Percentiles rank a stretch among this genome's conserved stretches.
These are phyloP conservation scores for Cercophora sp. DNA, from an alignment of 495 filamentous ascomycete genomes.

Conservation along the genomic window DNA sequence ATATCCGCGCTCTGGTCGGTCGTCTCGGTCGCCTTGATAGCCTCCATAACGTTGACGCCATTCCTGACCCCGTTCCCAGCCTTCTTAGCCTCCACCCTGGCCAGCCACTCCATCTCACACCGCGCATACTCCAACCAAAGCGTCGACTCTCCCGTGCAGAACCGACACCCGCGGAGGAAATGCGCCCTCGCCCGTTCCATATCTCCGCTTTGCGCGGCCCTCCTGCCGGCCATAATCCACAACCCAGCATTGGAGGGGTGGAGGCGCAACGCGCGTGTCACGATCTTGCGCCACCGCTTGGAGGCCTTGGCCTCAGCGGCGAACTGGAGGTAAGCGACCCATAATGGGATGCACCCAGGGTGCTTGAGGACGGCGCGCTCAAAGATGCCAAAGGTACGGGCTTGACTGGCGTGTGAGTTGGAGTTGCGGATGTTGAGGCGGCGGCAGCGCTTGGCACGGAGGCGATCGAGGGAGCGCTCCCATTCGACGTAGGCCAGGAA, in stretches of 20 bases:
- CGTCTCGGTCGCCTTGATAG: constrained; percentile 37
- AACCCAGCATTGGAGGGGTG: constrained; percentile 79
- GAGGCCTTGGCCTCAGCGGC: constrained; percentile 68
- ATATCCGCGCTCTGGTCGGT: constrained; percentile 24
- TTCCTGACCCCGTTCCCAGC: constrained; percentile 55
- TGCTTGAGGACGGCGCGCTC: constrained; percentile 86
- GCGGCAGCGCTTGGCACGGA: constrained; percentile 76
- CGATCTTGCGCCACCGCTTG: constrained; percentile 73
- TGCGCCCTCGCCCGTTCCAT: constrained; percentile 74
- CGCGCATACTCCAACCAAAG: constrained; percentile 89
- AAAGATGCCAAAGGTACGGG: constrained; percentile 80
- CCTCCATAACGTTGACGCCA: constrained; percentile 33
- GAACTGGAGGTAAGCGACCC: constrained; percentile 88
- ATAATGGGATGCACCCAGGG: constrained; percentile 75
- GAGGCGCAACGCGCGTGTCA: constrained; percentile 73
- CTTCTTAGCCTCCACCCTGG: constrained; percentile 68
- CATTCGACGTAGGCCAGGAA: constrained; percentile 85
- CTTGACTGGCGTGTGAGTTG: constrained; percentile 61
- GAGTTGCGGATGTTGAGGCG: constrained; percentile 68
- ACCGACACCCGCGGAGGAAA: constrained; percentile 86
- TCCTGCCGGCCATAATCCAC: constrained; percentile 82
- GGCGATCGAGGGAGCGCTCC: constrained; percentile 81
- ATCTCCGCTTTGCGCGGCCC: constrained; percentile 72
- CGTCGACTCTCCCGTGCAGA: constrained; percentile 66
- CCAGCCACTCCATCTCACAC: constrained; percentile 88